Percentiles rank a stretch among this genome's conserved stretches.
These are phyloP conservation scores for Carallia brachiata DNA, from an alignment of 345 rosid species.

Conservation along the genomic window DNA sequence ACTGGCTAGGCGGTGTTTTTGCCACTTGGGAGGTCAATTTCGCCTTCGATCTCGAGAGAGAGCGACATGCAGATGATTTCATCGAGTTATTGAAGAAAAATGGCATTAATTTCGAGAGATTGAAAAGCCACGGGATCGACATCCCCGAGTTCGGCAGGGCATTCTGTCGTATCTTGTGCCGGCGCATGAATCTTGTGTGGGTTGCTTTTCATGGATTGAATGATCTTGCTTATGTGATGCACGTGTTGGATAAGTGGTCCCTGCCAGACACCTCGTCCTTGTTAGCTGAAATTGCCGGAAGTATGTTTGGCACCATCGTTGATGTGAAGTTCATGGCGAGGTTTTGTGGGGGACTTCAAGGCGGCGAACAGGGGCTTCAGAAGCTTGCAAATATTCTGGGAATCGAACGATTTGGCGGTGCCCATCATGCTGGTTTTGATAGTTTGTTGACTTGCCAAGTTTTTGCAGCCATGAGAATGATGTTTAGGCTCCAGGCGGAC, in stretches of 20 bases:
- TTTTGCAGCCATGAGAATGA: too few relatives aligned
- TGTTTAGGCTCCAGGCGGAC: too few relatives aligned
- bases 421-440: too few relatives aligned
- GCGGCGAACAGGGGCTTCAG: too few relatives aligned
- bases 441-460: too few relatives aligned
- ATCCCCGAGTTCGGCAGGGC: not conserved
- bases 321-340: constrained; percentile 9
- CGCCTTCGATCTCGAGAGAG: too few relatives aligned
- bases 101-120: constrained; percentile 4
- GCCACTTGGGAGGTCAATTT: too few relatives aligned
- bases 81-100: not conserved
- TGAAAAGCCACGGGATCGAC: not conserved
- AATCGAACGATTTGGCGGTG: too few relatives aligned
- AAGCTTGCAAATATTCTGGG: too few relatives aligned
- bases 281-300: not conserved
- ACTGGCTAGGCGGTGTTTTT: too few relatives aligned
- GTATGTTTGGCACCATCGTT: not conserved
- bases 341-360: not conserved
- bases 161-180: not conserved
- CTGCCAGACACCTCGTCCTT: not conserved
- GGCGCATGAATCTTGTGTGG: not conserved
- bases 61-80: not conserved
- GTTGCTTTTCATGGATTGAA: constrained; percentile 12
- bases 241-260: not conserved
- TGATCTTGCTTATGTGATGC: not conserved